Evolutionary conservation across 768 basidiomycete species (phyloP), one percentile per base, ranked within the genome.

Genomic region (Mycena crocata): DNA sequence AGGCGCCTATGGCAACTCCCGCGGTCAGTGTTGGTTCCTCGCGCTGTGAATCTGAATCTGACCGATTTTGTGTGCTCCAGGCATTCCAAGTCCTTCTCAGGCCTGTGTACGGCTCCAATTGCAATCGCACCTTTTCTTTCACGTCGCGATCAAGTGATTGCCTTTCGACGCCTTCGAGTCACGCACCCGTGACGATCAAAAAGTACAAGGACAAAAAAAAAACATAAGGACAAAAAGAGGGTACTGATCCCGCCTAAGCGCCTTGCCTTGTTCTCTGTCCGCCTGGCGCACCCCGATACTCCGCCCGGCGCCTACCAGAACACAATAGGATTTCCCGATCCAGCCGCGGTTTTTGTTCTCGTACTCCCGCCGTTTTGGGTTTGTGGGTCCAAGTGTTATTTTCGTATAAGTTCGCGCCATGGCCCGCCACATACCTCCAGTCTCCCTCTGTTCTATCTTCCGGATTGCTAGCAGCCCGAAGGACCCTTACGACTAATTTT

Each of bases 1-100:
- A 84, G 1, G 96, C 96, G 57, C 97, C 98, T 92, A 32, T n/a
- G n/a, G 72, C 30, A 31, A 39, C 40, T 12, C n/a, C 21, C 40
- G 46, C 21, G 35, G 67, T 66, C 13, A 59, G 62, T 35, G 57
- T 44, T 45, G 23, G 42, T 58, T 55, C 50, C 39, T 55, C 19
- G 34, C 51, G 7, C 37, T 23, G 8, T 46, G 56, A 28, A 62
- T n/a, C 35, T 2, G 28, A 42, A 50, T 60, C 79, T 76, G 72
- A 83, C 82, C 81, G 71, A 82, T 77, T 74, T 81, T 83, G 72
- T 80, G 75, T 31, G 78, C 76, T 26, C 60, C 60, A 24, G 66
- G 66, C 66, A 67, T 72, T 59, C 62, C 51, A 51, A 57, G n/a
- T n/a, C n/a, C n/a, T n/a, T n/a, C 42, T 45, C 51, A 63, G 17